These are phyloP conservation scores for Cutaneotrichosporon sp. DNA, from an alignment of 1,284 basidiomycete species.

Conservation along the genomic window DNA sequence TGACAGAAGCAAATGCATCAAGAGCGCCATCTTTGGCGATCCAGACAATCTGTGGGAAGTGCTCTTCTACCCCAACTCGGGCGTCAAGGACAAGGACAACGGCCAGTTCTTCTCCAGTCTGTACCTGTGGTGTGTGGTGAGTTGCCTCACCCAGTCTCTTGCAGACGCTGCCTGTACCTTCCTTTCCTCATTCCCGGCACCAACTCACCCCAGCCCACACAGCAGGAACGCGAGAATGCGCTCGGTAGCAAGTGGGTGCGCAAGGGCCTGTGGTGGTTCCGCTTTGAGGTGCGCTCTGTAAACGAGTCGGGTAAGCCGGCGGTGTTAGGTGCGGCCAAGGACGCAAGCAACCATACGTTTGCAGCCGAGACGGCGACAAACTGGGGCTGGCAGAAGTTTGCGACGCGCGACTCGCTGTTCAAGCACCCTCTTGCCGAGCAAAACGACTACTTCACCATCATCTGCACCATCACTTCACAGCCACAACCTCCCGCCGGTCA, in stretches of 20 bases:
- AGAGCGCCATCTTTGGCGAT: conserved; percentile 53
- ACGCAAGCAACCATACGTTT: conserved; percentile 79
- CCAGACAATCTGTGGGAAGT: conserved; percentile 59
- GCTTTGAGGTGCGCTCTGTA: conserved; percentile 70
- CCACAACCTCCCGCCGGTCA: conserved; percentile 60
- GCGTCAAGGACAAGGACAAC: conserved; percentile 53
- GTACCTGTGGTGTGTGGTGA: conserved; percentile 75
- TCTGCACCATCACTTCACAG: conserved; percentile 73
- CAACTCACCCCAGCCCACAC: conserved; percentile 58
- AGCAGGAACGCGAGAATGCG: conserved; percentile 68
- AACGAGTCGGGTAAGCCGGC: conserved; percentile 32
- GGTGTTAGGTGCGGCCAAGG: conserved; percentile 60
- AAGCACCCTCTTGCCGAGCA: conserved; percentile 61
- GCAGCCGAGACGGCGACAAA: conserved; percentile 73
- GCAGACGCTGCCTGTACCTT: too few relatives aligned
- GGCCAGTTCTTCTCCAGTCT: conserved; percentile 64
- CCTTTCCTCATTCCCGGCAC: neutral
- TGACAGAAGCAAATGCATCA: conserved; percentile 49
- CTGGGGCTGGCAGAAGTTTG: conserved; percentile 79
- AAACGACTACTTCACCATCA: conserved; percentile 66
- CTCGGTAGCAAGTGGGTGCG: conserved; percentile 72
- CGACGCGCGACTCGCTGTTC: conserved; percentile 70
- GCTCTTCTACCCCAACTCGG: conserved; percentile 77
- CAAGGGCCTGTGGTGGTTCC: conserved; percentile 79
- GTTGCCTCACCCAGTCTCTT: conserved; percentile 34